Percentiles rank a stretch among this genome's conserved stretches.
phyloP scores from a whole-genome alignment of 2,329 filamentous ascomycete genomes.

The Podosphaera aphanis region DNA sequence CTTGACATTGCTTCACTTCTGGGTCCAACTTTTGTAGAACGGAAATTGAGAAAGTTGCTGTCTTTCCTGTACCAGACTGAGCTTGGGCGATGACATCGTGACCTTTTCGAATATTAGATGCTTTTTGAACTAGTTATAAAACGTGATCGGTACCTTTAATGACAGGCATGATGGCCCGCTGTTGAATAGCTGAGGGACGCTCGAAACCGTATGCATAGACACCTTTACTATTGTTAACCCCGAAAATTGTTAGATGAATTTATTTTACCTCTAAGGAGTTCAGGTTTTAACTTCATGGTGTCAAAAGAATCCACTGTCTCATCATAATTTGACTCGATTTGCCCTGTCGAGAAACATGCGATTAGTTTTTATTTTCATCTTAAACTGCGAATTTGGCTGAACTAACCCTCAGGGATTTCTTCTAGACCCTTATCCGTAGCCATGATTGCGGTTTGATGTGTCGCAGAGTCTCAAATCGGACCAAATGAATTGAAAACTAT shows the following conservation, averaged over 20 bases:
- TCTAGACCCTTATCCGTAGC: slow-evolving; percentile 95
- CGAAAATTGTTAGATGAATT: neutral
- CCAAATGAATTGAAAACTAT: neutral
- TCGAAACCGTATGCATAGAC: slow-evolving; percentile 99
- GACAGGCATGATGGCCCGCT: slow-evolving; percentile 98
- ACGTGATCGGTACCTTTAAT: slow-evolving; percentile 65
- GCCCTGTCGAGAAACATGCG: slow-evolving; percentile 31
- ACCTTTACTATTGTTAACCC: slow-evolving; percentile 20
- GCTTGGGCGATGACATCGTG: slow-evolving; percentile 99
- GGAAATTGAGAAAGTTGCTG: slow-evolving; percentile 97
- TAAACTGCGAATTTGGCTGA: slow-evolving; percentile 4
- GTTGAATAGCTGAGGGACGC: slow-evolving; percentile 97
- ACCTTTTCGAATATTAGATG: slow-evolving; percentile 25
- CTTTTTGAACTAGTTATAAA: neutral
- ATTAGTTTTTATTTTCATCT: slow-evolving; percentile 6
- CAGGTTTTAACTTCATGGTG: slow-evolving; percentile 87
- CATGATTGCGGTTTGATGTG: slow-evolving; percentile 67
- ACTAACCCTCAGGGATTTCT: slow-evolving; percentile 82
- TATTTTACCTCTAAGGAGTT: slow-evolving; percentile 74
- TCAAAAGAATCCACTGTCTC: slow-evolving; percentile 99
- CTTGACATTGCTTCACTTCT: slow-evolving; percentile 88
- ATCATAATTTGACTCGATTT: slow-evolving; percentile 99
- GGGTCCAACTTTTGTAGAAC: slow-evolving; percentile 97
- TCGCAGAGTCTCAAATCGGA: slow-evolving; percentile 32
- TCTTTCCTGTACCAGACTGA: slow-evolving; percentile 99